phyloP scores from a whole-genome alignment of 768 basidiomycete species.

The Tulasnella sp. region DNA sequence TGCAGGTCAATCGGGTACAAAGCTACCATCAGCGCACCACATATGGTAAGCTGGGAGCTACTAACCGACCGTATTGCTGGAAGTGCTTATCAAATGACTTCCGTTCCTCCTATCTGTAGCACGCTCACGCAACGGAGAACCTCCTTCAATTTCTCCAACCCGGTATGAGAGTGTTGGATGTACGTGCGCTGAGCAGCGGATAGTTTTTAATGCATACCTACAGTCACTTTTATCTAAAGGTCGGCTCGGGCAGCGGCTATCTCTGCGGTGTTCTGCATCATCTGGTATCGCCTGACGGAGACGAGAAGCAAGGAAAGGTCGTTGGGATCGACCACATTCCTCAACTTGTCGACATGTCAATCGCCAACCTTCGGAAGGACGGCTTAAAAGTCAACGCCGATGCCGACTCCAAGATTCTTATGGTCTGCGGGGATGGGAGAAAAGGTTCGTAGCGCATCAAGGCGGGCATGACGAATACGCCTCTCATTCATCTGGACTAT shows the following conservation, averaged over 20 bases:
- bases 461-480: background rate
- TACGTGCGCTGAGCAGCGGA: constrained; percentile 44
- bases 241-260: constrained; percentile 85
- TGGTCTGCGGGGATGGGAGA: constrained; percentile 80
- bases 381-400: constrained; percentile 51
- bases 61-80: background rate
- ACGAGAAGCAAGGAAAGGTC: constrained; percentile 56
- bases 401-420: constrained; percentile 51
- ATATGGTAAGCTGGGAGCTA: constrained; percentile 65
- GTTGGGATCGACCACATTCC: constrained; percentile 92
- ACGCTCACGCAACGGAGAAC: constrained; percentile 82
- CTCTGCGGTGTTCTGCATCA: constrained; percentile 79
- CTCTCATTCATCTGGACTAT: background rate
- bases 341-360: constrained; percentile 72
- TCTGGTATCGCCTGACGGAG: constrained; percentile 54
- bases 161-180: constrained; percentile 79
- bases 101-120: constrained; percentile 49
- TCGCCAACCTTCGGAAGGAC: constrained; percentile 67
- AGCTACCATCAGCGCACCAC: constrained; percentile 95
- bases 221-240: background rate
- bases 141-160: constrained; percentile 72
- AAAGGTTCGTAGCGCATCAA: constrained; percentile 51
- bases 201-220: background rate
- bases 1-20: constrained; percentile 72
- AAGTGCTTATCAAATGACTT: background rate